phyloP scores from a whole-genome alignment of 2,329 filamentous ascomycete species.

The Pezicula radicicola region DNA sequence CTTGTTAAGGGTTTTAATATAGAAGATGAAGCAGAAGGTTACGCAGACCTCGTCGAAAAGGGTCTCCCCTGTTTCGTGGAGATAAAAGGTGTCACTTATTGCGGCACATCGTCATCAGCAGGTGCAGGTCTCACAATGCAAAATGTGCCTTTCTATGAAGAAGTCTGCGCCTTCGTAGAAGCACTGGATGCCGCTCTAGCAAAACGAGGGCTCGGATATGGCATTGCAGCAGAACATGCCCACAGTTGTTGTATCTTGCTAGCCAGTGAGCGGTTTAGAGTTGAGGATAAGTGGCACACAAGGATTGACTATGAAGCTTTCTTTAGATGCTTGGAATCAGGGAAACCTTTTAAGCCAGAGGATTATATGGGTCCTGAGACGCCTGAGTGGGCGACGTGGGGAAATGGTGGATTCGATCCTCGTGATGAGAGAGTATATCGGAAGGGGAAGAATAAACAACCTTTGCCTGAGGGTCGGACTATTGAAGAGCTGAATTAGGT shows the following conservation, averaged over 20 bases:
- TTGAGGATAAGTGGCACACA: slow-evolving; percentile 82
- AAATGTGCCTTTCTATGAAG: slow-evolving; percentile 94
- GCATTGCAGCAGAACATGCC: slow-evolving; percentile 90
- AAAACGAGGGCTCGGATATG: slow-evolving; percentile 73
- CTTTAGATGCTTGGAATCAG: slow-evolving; percentile 77
- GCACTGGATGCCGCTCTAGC: slow-evolving; percentile 69
- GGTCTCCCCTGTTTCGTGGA: slow-evolving; percentile 91
- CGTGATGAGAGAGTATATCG: slow-evolving; percentile 82
- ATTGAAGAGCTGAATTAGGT: slow-evolving; percentile 1
- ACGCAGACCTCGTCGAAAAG: slow-evolving; percentile 82
- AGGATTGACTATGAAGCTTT: slow-evolving; percentile 87
- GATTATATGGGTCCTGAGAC: slow-evolving; percentile 86
- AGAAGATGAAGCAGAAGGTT: slow-evolving; percentile 87
- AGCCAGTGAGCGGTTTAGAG: slow-evolving; percentile 75
- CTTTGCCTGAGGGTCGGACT: slow-evolving; percentile 17
- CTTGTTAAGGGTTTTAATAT: slow-evolving; percentile 98
- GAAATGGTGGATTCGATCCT: slow-evolving; percentile 91
- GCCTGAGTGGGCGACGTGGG: slow-evolving; percentile 93
- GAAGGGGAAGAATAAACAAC: slow-evolving; percentile 61
- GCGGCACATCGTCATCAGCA: slow-evolving; percentile 81
- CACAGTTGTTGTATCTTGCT: slow-evolving; percentile 92
- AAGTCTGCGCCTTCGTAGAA: slow-evolving; percentile 79
- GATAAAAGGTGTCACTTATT: slow-evolving; percentile 96
- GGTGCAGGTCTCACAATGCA: slow-evolving; percentile 91
- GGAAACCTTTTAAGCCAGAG: slow-evolving; percentile 71